Evolutionary conservation across 2,329 filamentous ascomycete species (phyloP).

Genomic region (Penicillium sp.): DNA sequence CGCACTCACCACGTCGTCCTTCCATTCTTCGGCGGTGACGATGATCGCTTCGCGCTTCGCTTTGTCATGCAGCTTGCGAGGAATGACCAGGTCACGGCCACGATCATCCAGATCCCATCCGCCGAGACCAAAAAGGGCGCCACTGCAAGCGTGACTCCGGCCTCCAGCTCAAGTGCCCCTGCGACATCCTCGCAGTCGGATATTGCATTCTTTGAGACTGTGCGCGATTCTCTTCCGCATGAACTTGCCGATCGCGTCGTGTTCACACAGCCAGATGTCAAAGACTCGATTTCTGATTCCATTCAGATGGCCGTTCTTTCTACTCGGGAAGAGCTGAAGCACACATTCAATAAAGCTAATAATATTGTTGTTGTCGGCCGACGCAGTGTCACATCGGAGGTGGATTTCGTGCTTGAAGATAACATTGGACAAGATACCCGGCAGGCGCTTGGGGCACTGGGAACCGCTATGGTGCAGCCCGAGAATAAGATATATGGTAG

Average conservation of each 20-base stretch:
- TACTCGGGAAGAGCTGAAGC: constrained; percentile 62
- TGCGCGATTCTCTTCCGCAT: constrained; percentile 57
- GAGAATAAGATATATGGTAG: constrained; percentile 64
- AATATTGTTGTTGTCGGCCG: constrained; percentile 71
- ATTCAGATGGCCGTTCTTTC: constrained; percentile 50
- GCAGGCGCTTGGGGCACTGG: constrained; percentile 35
- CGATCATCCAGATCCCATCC: constrained; percentile 63
- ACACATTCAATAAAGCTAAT: constrained; percentile 65
- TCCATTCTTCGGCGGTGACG: constrained; percentile 79
- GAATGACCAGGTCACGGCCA: constrained; percentile 76
- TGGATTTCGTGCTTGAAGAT: constrained; percentile 33
- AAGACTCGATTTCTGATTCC: constrained; percentile 47
- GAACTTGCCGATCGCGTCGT: constrained; percentile 57
- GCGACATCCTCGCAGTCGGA: constrained; percentile 41
- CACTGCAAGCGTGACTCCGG: constrained; percentile 4
- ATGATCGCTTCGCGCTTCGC: constrained; percentile 77
- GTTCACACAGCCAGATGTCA: constrained; percentile 47
- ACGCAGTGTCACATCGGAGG: constrained; percentile 25
- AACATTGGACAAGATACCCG: constrained; percentile 35
- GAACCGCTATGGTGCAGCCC: constrained; percentile 52
- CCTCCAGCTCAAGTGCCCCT: constrained; percentile 2
- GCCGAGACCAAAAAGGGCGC: constrained; percentile 7
- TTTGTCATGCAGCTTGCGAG: constrained; percentile 82
- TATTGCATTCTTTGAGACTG: constrained; percentile 57
- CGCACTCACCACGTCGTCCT: constrained; percentile 82